Conservation (phyloP, 345 rosid species). For the Aurinia saxatilis region DNA sequence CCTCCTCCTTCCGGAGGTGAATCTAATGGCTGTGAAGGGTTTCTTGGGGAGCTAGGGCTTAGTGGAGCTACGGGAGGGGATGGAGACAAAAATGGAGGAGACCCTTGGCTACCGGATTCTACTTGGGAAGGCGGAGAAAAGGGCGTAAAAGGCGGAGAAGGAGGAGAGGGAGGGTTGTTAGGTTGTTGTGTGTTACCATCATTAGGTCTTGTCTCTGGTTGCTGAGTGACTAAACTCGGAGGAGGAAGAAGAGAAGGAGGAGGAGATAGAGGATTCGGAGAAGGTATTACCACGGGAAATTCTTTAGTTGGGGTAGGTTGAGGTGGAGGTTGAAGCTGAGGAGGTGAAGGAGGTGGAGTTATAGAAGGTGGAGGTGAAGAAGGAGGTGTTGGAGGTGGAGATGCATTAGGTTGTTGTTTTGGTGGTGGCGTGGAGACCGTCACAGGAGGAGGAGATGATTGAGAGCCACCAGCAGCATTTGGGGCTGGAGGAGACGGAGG, state of each 20-base stretch:
- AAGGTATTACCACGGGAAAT: conserved; percentile 8
- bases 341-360: conserved; percentile 29
- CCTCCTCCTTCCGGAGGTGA: not conserved
- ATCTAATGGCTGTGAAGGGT: conserved; percentile 17
- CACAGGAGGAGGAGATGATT: conserved; percentile 19
- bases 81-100: conserved; percentile 11
- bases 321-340: conserved; percentile 26
- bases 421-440: conserved; percentile 12
- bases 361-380: conserved; percentile 20
- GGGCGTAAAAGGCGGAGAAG: conserved; percentile 2
- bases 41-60: conserved; percentile 8
- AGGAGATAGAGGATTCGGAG: conserved; percentile 15
- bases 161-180: conserved; percentile 14
- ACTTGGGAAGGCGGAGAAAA: not conserved
- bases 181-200: conserved; percentile 1
- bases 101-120: not conserved
- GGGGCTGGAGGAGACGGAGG: conserved; percentile 31
- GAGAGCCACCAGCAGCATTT: not conserved
- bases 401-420: not conserved
- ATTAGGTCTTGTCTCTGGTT: conserved; percentile 12
- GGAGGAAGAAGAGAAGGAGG: conserved; percentile 27
- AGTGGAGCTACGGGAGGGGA: not conserved
- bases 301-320: not conserved
- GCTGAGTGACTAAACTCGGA: conserved; percentile 11
- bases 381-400: conserved; percentile 19